phyloP scores from a whole-genome alignment of 805 yeast species.

The Yarrowia bubula region DNA sequence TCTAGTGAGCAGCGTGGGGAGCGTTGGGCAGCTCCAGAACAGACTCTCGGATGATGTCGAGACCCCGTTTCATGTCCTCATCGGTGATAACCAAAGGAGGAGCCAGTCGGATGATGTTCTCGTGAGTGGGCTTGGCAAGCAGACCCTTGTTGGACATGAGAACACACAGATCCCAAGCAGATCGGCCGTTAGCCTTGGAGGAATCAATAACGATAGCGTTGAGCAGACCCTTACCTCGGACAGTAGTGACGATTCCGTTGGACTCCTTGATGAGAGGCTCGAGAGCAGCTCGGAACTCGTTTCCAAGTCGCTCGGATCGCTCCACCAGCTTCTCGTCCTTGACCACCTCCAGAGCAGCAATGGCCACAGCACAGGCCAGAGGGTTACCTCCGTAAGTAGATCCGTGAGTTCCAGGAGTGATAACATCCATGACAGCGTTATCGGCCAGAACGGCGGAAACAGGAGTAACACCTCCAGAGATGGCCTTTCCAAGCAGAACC shows the following conservation, averaged over 20 bases:
- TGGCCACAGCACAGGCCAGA: constrained; percentile 85
- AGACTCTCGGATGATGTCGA: constrained; percentile 64
- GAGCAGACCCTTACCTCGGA: constrained; percentile 81
- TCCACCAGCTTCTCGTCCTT: constrained; percentile 82
- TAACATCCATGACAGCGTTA: constrained; percentile 81
- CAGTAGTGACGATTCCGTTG: constrained; percentile 55
- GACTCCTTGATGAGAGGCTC: constrained; percentile 36
- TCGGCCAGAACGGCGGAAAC: constrained; percentile 89
- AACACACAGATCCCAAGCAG: constrained; percentile 95
- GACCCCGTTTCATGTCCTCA: constrained; percentile 80
- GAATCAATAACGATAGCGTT: constrained; percentile 91
- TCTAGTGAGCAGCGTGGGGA: constrained; percentile 30
- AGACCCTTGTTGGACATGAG: constrained; percentile 86
- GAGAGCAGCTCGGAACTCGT: constrained; percentile 53
- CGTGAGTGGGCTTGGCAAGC: constrained; percentile 95
- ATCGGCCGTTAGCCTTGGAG: constrained; percentile 75
- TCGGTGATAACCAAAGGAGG: constrained; percentile 92
- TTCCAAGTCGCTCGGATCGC: constrained; percentile 71
- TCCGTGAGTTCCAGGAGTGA: constrained; percentile 96
- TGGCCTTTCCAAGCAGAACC: constrained; percentile 87
- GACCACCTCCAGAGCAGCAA: constrained; percentile 89
- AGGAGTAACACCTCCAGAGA: constrained; percentile 92
- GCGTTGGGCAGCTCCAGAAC: constrained; percentile 46
- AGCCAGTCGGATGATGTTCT: constrained; percentile 90
- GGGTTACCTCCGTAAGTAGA: constrained; percentile 99